These are phyloP conservation scores for Tulasnella sp. DNA, from an alignment of 768 basidiomycete genomes.

Conservation along the genomic window DNA sequence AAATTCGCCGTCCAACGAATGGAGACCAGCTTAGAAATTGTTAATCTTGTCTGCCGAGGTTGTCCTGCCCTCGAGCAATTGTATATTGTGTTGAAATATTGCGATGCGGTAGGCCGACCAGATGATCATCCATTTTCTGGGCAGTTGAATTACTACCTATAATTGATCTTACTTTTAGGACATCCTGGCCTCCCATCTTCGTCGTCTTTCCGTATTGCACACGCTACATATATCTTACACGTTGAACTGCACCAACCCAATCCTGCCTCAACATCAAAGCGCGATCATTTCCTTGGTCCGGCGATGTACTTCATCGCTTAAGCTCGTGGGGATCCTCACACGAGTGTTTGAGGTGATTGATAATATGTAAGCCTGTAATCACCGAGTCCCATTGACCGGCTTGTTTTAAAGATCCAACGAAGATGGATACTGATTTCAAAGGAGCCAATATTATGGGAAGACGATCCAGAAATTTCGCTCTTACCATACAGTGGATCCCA, in stretches of 20 bases:
- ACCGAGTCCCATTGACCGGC: constrained; percentile 1
- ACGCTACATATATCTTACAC: constrained; percentile 52
- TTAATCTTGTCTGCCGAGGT: constrained; percentile 44
- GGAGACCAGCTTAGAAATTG: constrained; percentile 39
- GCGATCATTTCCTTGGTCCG: constrained; percentile 14
- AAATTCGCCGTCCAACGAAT: constrained; percentile 58
- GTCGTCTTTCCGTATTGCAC: constrained; percentile 38
- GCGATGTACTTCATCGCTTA: constrained; percentile 40
- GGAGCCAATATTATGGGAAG: constrained; percentile 32
- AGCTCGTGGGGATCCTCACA: constrained; percentile 57
- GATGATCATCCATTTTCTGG: no score
- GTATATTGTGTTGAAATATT: constrained; percentile 40
- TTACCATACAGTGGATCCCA: constrained; percentile 51
- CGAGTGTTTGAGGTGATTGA: constrained; percentile 56
- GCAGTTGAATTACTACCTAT: no score
- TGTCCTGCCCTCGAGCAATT: constrained; percentile 50
- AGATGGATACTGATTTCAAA: constrained; percentile 40
- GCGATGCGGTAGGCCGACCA: constrained; percentile 1
- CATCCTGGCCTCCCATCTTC: constrained; percentile 34
- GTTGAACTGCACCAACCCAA: constrained; percentile 13
- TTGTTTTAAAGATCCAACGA: background rate
- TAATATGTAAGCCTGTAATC: background rate
- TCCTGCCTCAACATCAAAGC: constrained; percentile 18
- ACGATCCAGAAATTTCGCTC: constrained; percentile 32
- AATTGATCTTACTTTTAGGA: constrained; percentile 27